Conservation (phyloP, 805 yeast genomes). For the Clavispora phyllophila region DNA sequence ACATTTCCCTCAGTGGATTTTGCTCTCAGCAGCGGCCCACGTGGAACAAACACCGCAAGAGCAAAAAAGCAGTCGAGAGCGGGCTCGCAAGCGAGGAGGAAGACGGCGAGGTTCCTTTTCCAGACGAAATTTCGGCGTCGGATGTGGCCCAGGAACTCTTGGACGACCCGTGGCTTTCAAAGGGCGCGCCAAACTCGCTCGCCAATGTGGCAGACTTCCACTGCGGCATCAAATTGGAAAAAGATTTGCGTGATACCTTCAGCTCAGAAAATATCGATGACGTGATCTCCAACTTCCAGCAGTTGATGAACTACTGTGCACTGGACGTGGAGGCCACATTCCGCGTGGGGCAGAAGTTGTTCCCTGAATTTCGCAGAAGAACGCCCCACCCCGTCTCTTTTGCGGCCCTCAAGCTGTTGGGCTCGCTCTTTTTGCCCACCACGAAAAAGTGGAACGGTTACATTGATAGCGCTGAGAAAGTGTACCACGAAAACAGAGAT, state of each 20-base stretch:
- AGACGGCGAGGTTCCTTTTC: slow-evolving; percentile 2
- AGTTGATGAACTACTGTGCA: slow-evolving; percentile 77
- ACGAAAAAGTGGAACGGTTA: slow-evolving; percentile 69
- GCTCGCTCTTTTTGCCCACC: slow-evolving; percentile 75
- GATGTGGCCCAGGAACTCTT: slow-evolving; percentile 25
- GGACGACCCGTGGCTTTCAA: slow-evolving; percentile 82
- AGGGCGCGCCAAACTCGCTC: slow-evolving; percentile 73
- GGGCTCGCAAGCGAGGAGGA: slow-evolving; percentile 15
- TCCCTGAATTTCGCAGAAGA: slow-evolving; percentile 59
- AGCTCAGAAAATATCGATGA: slow-evolving; percentile 47
- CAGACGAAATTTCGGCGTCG: slow-evolving; percentile 16
- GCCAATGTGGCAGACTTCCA: slow-evolving; percentile 76
- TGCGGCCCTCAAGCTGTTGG: slow-evolving; percentile 74
- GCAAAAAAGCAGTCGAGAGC: slow-evolving; percentile 16
- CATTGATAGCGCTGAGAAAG: slow-evolving; percentile 59
- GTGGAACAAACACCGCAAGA: slow-evolving; percentile 59
- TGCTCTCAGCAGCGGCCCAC: slow-evolving; percentile 84
- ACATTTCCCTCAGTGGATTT: slow-evolving; percentile 85
- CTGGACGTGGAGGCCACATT: slow-evolving; percentile 75
- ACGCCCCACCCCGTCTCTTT: slow-evolving; percentile 95
- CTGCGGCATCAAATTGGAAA: slow-evolving; percentile 63
- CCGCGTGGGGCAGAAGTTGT: slow-evolving; percentile 58
- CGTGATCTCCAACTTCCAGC: slow-evolving; percentile 52
- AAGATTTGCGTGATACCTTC: slow-evolving; percentile 63
- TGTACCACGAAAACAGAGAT: slow-evolving; percentile 54